Base-by-base conservation (phyloP, 1,284 basidiomycete genomes). In the Xerocomus amazonicus region DNA sequence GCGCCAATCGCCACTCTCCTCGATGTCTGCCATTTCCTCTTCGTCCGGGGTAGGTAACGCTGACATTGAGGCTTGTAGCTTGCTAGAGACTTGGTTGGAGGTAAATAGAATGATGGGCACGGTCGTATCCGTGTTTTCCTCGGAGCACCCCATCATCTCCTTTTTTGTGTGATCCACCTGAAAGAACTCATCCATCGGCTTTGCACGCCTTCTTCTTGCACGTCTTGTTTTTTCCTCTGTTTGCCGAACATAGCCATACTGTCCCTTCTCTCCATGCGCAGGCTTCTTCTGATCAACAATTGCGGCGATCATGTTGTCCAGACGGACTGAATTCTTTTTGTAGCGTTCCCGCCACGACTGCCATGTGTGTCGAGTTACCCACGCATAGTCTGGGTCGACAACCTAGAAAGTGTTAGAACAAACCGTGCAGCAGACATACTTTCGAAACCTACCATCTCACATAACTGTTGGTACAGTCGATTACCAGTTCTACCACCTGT, bases 261-360 rank as follows among this genome's bases (percentile, higher is more conserved):
- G 86, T 0, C 85, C 86, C 59, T 87, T 84, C 64, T 86, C 85
- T 19, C 84, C 84, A 13, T 74, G 76, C 2, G 69, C 66, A 2
- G 82, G 81, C 56, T 81, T 85, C 62, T 79, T 83, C 60, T 83
- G 75, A 32, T 79, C 79, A 6, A 89, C 87, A 10, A 88, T 80
- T 13, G 71, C 69, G 3, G 78, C 67, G 44, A 90, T 88, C 48
- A 78, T 69, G 16, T 60, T 61, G 61, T 90, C 86, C 39, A 90
- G 75, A 8, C 85, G 78, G 1, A 70, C 61, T 0, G 82, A 71
- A 56, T 90, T 85, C 67, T 90, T 90, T 72, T 90, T 90, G 70
- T 90, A 90, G 27, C 88, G 76, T 61, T 90, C 87, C 33, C 88
- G 79, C 87, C 87, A 90, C 13, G 88, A 90, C 55, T 90, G 87